Conservation (phyloP, 345 rosid genomes). For the Salix brachista region DNA sequence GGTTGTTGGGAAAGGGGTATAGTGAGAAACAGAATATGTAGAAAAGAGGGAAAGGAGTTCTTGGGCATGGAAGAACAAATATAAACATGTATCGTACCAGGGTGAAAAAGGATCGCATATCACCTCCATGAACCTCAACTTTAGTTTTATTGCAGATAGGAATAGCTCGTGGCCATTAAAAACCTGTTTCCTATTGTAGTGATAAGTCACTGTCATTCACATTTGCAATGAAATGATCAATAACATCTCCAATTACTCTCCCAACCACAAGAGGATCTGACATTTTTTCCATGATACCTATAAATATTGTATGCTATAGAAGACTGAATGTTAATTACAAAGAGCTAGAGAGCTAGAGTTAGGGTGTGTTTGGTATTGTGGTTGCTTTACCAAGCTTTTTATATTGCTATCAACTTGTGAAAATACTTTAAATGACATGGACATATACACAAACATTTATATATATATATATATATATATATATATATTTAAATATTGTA, state of each 20-base stretch:
- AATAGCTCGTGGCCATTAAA: conserved; percentile 81
- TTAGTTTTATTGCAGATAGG: conserved; percentile 71
- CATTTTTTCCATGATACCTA: conserved; percentile 38
- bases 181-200: conserved; percentile 57
- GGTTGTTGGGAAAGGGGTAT: background rate
- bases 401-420: too few relatives aligned
- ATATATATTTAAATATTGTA: too few relatives aligned
- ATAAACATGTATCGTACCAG: conserved; percentile 44
- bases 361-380: too few relatives aligned
- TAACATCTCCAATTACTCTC: conserved; percentile 84
- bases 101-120: conserved; percentile 87
- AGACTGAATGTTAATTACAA: background rate
- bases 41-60: background rate
- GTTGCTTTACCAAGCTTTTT: too few relatives aligned
- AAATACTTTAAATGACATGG: too few relatives aligned
- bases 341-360: background rate
- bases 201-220: conserved; percentile 69
- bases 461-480: too few relatives aligned
- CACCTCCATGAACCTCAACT: conserved; percentile 84
- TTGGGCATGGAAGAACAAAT: background rate
- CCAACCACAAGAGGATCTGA: conserved; percentile 82
- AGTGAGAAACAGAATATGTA: background rate
- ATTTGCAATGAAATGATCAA: conserved; percentile 52
- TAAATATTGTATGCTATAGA: background rate
- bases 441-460: too few relatives aligned